Base-by-base conservation (phyloP, 2,329 filamentous ascomycete genomes). In the Beauveria brongniartii region DNA sequence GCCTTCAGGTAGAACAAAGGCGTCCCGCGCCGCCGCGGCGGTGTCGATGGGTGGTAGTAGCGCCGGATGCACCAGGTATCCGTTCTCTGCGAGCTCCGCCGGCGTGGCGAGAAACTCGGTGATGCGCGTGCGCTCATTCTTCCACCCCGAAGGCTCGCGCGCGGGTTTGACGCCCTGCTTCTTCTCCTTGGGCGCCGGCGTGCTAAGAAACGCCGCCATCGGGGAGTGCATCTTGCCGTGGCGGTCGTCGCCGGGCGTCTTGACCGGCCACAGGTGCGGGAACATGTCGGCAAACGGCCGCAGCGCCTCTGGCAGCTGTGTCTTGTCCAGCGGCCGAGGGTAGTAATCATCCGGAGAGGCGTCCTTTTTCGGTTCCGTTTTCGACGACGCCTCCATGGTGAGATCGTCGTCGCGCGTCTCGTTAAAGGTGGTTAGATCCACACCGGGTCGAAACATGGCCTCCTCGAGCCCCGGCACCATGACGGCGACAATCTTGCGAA, bases 391-490 rank as follows among this genome's bases (percentile, higher is more conserved):
- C 40, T 70, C 69, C 54, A 20, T 12, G 3, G 20, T 2, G 10
- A 71, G 70, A 22, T 67, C 63, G 61, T 68, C 66, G 24, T 70
- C 67, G 54, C 68, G 59, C 59, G 64, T 65, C 26, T 75, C 70
- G 48, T 79, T 77, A 67, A 80, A 84, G 1, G 70, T 74, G 10
- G 73, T 70, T 54, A 80, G 80, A 64, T 85, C 75, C 43, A 81
- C 78, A 43, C 74, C 70, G 14, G 83, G 80, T 71, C 89, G 84
- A 75, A 97, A 96, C 89, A 97, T 94, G 64, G 86, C 89, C 68
- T 91, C 84, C 70, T 97, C 93, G 26, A 99, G 76, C 0, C 94
- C 94, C 12, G 94, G 94, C 12, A 97, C 86, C 89, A 97, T 93
- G 65, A 99, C 77, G 46, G 90, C 84, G 34, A 97, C 92, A 34